Conservation (phyloP, 768 basidiomycete genomes). For the Pleurotus salmoneostramineus region DNA sequence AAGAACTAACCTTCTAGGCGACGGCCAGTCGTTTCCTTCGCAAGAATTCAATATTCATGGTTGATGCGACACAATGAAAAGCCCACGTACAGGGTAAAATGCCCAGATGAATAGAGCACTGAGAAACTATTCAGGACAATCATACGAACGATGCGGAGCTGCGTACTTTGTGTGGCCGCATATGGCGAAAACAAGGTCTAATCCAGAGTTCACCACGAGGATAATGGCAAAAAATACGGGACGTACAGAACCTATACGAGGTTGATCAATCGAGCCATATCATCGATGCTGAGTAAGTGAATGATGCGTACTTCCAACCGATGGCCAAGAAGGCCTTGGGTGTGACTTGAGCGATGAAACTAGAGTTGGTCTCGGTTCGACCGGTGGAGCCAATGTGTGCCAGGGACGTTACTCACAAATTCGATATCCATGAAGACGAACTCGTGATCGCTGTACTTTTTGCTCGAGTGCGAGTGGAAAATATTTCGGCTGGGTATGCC, state of each 20-base stretch:
- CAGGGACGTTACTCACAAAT: slow-evolving; percentile 25
- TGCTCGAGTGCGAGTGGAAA: slow-evolving; percentile 38
- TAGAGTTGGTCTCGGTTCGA: slow-evolving; percentile 9
- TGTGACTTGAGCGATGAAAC: slow-evolving; percentile 43
- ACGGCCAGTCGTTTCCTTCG: slow-evolving; percentile 37
- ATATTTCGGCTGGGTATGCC: slow-evolving; percentile 43
- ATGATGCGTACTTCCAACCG: slow-evolving; percentile 34
- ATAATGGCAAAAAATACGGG: neutral
- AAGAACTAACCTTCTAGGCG: slow-evolving; percentile 31
- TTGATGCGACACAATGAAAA: neutral
- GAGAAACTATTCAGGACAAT: neutral
- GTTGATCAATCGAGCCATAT: neutral
- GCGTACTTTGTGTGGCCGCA: slow-evolving; percentile 40
- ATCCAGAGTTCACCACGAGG: neutral
- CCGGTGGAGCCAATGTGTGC: neutral
- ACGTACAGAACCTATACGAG: slow-evolving; percentile 24
- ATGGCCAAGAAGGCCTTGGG: slow-evolving; percentile 34
- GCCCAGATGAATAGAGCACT: slow-evolving; percentile 40
- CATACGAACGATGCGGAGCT: neutral
- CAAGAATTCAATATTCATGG: no score
- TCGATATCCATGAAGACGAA: slow-evolving; percentile 40
- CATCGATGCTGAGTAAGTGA: neutral
- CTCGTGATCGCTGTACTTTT: slow-evolving; percentile 42
- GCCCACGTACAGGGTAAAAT: slow-evolving; percentile 32
- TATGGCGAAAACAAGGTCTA: slow-evolving; percentile 42